Conservation (phyloP, 371 early-diverging fungal genomes). For the Conidiobolus incongruus region DNA sequence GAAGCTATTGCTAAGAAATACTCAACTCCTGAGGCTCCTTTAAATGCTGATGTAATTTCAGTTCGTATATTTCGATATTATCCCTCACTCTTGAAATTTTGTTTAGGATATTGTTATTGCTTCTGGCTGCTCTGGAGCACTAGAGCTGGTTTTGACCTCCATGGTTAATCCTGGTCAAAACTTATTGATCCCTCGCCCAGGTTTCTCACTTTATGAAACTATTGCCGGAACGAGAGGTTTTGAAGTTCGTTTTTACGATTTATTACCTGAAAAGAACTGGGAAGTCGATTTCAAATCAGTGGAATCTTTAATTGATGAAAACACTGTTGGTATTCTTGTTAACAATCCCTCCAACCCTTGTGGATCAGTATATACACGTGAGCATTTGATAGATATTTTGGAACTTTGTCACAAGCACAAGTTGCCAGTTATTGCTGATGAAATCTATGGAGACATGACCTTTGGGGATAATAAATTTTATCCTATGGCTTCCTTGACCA, state of each 20-base stretch:
- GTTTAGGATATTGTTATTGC: conserved; percentile 56
- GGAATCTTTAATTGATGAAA: conserved; percentile 54
- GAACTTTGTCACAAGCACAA: conserved; percentile 45
- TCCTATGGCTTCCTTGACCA: conserved; percentile 47
- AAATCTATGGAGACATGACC: conserved; percentile 82
- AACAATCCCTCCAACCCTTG: conserved; percentile 88
- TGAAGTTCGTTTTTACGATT: conserved; percentile 49
- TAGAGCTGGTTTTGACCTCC: conserved; percentile 49
- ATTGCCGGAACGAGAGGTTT: conserved; percentile 56
- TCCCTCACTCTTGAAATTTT: conserved; percentile 5
- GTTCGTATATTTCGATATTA: conserved; percentile 4
- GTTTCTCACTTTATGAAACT: conserved; percentile 74
- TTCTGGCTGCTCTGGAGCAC: conserved; percentile 68
- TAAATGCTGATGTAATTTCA: conserved; percentile 22
- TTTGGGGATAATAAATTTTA: conserved; percentile 39
- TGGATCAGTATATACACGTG: conserved; percentile 57
- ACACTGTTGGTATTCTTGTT: conserved; percentile 56
- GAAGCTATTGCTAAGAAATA: conserved; percentile 52
- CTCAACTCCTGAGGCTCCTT: conserved; percentile 34
- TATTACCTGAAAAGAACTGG: conserved; percentile 64
- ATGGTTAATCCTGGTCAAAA: conserved; percentile 61
- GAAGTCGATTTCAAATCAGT: conserved; percentile 60
- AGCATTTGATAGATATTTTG: conserved; percentile 47
- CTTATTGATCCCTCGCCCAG: conserved; percentile 70
- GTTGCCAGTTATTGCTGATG: conserved; percentile 73